A percentile compares a stretch with the other conserved stretches of the same genome.
phyloP scores from a whole-genome alignment of 768 basidiomycete genomes.

The Pholiota microspora region DNA sequence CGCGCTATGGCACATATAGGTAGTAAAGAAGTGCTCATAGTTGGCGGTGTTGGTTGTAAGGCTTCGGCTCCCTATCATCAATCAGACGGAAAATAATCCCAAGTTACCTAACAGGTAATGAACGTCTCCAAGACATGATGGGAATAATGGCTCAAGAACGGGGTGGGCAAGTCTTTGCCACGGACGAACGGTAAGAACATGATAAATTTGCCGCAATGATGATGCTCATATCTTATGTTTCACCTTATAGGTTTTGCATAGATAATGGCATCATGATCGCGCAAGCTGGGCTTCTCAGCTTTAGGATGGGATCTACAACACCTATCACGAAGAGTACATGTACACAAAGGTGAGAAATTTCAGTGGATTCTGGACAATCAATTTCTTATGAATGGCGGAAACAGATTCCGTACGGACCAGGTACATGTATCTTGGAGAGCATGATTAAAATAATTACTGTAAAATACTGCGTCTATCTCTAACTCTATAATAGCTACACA shows the following conservation, averaged over 20 bases:
- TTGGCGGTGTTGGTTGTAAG: slow-evolving; percentile 99
- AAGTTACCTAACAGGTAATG: slow-evolving; percentile 61
- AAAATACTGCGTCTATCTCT: slow-evolving; percentile 34
- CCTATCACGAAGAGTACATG: slow-evolving; percentile 78
- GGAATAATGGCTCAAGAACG: slow-evolving; percentile 93
- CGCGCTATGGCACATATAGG: slow-evolving; percentile 99
- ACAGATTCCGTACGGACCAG: slow-evolving; percentile 91
- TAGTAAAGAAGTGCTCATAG: slow-evolving; percentile 93
- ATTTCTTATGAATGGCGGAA: background rate
- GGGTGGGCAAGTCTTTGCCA: slow-evolving; percentile 87
- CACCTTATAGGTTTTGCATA: slow-evolving; percentile 81
- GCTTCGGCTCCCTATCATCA: too few species aligned
- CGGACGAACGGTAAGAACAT: slow-evolving; percentile 76
- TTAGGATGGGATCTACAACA: slow-evolving; percentile 86
- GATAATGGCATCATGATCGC: slow-evolving; percentile 99
- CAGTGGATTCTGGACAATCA: slow-evolving; percentile 2
- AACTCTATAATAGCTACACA: too few species aligned
- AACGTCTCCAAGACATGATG: slow-evolving; percentile 98
- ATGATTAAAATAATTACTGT: slow-evolving; percentile 20
- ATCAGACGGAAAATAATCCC: background rate
- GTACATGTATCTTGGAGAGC: slow-evolving; percentile 87
- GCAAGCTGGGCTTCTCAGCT: slow-evolving; percentile 90
- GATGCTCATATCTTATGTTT: too few species aligned
- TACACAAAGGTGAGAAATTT: slow-evolving; percentile 75
- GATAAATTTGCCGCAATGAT: too few species aligned